These are phyloP conservation scores for Sphagnum contortum DNA, from an alignment of 225 moss, liverwort and hornwort genomes.

Conservation along the genomic window DNA sequence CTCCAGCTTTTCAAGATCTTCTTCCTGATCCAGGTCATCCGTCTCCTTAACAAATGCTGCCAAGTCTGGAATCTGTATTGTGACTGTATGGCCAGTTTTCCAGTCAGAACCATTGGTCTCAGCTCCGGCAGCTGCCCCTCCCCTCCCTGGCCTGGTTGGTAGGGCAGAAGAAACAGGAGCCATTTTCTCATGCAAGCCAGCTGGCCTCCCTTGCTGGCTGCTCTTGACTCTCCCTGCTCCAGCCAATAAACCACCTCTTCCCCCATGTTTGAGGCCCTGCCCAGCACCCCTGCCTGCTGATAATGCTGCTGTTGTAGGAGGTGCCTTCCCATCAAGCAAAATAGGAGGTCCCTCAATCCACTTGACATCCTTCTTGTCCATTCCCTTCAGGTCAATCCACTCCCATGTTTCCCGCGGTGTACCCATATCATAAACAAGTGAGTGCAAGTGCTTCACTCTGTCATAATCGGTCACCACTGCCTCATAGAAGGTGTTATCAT, in stretches of 20 bases:
- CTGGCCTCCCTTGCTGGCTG: conserved; percentile 41
- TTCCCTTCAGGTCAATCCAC: conserved; percentile 48
- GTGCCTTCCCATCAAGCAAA: conserved; percentile 28
- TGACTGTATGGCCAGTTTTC: conserved; percentile 11
- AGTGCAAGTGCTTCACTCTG: conserved; percentile 25
- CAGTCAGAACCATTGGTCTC: conserved; percentile 37
- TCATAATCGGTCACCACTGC: conserved; percentile 70
- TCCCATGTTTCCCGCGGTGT: conserved; percentile 36
- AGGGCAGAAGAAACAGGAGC: conserved; percentile 11
- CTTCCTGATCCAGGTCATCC: conserved; percentile 6
- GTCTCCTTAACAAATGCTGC: conserved; percentile 7
- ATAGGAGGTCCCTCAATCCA: conserved; percentile 41
- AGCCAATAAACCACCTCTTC: conserved; percentile 24
- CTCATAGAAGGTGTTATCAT: conserved; percentile 77
- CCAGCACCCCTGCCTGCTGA: conserved; percentile 25
- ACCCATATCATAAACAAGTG: conserved; percentile 31
- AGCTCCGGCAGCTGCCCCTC: conserved; percentile 14
- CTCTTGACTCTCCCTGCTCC: conserved; percentile 47
- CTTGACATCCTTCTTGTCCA: conserved; percentile 32
- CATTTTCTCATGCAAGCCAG: conserved; percentile 12
- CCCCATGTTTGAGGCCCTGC: conserved; percentile 37
- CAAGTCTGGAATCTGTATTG: conserved; percentile 17
- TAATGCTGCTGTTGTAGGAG: conserved; percentile 6
- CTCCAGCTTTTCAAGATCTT: conserved; percentile 8
- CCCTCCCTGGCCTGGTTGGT: conserved; percentile 25